These are phyloP conservation scores for Beauveria medogensis DNA, from an alignment of 2,329 filamentous ascomycete genomes.

Conservation along the genomic window DNA sequence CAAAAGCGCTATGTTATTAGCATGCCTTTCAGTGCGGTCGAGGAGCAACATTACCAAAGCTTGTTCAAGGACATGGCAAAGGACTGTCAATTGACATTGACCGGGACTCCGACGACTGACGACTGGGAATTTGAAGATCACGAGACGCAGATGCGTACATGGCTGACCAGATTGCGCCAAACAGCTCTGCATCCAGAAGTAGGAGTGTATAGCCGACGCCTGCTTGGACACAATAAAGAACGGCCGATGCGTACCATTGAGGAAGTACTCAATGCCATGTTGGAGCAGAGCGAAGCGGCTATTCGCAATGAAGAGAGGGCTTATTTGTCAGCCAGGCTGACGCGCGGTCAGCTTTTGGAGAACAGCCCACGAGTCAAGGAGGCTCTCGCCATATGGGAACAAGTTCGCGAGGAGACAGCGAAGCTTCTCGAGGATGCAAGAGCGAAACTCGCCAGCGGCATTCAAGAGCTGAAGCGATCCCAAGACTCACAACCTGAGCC, in stretches of 20 bases:
- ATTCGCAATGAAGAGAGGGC: conserved; percentile 63
- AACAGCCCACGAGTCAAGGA: conserved; percentile 60
- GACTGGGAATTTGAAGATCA: conserved; percentile 59
- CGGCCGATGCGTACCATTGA: conserved; percentile 71
- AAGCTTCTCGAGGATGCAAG: conserved; percentile 56
- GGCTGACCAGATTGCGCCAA: conserved; percentile 71
- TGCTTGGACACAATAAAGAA: conserved; percentile 51
- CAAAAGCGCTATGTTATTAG: conserved; percentile 85
- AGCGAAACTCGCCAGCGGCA: conserved; percentile 47
- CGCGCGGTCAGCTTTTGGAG: conserved; percentile 69
- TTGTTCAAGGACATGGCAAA: conserved; percentile 69
- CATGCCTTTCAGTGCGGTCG: conserved; percentile 81
- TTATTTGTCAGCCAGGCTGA: conserved; percentile 55
- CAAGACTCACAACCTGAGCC: not conserved
- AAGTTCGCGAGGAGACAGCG: conserved; percentile 41
- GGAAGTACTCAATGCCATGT: conserved; percentile 85
- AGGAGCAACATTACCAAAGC: conserved; percentile 79
- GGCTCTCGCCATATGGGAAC: conserved; percentile 63
- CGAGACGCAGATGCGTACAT: conserved; percentile 68
- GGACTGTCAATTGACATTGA: conserved; percentile 54
- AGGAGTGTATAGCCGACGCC: conserved; percentile 56
- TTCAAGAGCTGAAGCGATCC: conserved; percentile 22
- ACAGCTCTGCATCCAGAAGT: conserved; percentile 82
- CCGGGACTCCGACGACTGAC: conserved; percentile 53
- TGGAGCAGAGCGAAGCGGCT: conserved; percentile 67